A percentile compares a stretch with the other conserved stretches of the same genome.
Evolutionary conservation across 129 eudicot genomes (phyloP).

Genomic region (Calendula officinalis): DNA sequence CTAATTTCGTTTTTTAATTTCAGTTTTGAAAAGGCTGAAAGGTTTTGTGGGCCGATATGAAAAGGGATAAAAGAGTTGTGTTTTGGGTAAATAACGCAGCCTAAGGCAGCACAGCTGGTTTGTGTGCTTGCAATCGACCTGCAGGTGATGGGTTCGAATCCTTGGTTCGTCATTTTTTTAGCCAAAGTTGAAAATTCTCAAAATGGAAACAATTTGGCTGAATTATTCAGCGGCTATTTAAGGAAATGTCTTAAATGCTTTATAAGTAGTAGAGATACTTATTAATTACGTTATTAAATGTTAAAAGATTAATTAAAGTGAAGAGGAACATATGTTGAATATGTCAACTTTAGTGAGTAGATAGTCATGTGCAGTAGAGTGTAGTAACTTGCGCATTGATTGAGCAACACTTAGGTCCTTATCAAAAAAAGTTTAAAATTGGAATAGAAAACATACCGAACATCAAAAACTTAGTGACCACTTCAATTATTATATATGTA

Average conservation of each 20-base stretch:
- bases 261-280: neutral
- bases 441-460: slow-evolving; percentile 23
- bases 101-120: too few species aligned
- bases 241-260: neutral
- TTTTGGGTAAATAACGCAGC: too few species aligned
- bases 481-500: slow-evolving; percentile 18
- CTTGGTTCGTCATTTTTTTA: too few species aligned
- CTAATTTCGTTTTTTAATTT: too few species aligned
- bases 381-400: slow-evolving; percentile 16
- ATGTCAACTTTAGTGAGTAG: neutral
- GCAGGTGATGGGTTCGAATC: too few species aligned
- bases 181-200: too few species aligned
- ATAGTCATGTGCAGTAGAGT: neutral
- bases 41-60: too few species aligned
- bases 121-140: too few species aligned
- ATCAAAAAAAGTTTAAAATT: slow-evolving; percentile 2
- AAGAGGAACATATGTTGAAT: neutral
- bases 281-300: slow-evolving; percentile 12
- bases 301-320: slow-evolving; percentile 7
- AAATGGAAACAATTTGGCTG: too few species aligned
- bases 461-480: slow-evolving; percentile 15
- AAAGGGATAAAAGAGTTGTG: too few species aligned
- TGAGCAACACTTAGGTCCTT: neutral
- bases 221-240: too few species aligned
- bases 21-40: too few species aligned